Base-by-base conservation (phyloP, 768 basidiomycete genomes). In the Calocera viscosa region DNA sequence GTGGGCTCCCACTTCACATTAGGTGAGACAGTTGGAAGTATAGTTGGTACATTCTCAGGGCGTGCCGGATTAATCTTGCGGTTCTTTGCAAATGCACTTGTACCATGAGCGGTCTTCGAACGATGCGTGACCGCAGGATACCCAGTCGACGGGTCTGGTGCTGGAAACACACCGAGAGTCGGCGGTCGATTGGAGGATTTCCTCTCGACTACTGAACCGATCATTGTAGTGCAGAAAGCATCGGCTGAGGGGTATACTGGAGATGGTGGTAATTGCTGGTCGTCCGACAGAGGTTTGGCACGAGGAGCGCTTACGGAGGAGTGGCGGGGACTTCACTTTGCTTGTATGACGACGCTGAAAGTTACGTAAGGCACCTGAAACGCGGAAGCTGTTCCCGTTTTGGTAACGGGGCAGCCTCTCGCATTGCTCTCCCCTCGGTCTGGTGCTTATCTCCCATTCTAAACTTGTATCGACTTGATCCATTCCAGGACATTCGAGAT, bases 81-180 rank as follows among this genome's bases (percentile, higher is more conserved):
- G 49, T 35, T 67, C 70, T 72, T 63, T 69, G 71, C 49, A 63
- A 33, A 11, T 68, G 69, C 22, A 70, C 74, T 63, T 76, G 70
- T n/a, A 76, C 74, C 72, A 67, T 77, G 79, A 22, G 84, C 83
- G 68, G 86, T 86, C 73, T 78, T 78, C 2, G 82, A 86, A 40
- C 88, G 82, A 74, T 88, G 88, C 64, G 83, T 80, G 2, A 82
- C 86, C 0, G 74, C 70, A 22, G 88, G 88, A 75, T 89, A 89
- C 10, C 87, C 87, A 30, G 80, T 79, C 35, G 73, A 70, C 30
- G 74, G 64, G 8, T 73, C 65, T 0, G 70, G 33, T 71, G 68
- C 71, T 11, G 70, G 63, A 24, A 75, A 72, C 7, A 74, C 72
- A 1, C 72, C 41, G 0, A 73, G 64, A 1, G 76, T 68, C 3